These are phyloP conservation scores for Boletellus emodensis DNA, from an alignment of 768 basidiomycete species.

Conservation along the genomic window DNA sequence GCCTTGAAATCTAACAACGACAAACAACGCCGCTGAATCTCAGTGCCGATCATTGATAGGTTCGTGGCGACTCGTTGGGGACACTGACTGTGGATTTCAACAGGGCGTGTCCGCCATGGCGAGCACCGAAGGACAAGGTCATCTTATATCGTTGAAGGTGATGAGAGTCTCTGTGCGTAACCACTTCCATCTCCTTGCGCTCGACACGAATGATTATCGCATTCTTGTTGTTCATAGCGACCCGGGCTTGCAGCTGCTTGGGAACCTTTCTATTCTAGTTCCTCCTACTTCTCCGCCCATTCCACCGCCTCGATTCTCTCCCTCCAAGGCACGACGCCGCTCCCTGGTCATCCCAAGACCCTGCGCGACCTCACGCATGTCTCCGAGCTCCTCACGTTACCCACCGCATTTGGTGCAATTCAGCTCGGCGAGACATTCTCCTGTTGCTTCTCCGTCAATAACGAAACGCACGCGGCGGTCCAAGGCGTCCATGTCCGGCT, in stretches of 20 bases:
- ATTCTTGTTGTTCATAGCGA: conserved; percentile 40
- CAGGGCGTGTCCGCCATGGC: conserved; percentile 7
- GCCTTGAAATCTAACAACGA: conserved; percentile 21
- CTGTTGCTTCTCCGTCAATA: conserved; percentile 77
- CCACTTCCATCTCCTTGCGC: neutral
- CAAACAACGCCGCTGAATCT: conserved; percentile 16
- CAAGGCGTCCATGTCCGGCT: conserved; percentile 63
- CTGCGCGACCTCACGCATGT: conserved; percentile 77
- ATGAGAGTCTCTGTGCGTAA: conserved; percentile 81
- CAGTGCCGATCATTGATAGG: neutral
- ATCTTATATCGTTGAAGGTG: conserved; percentile 76
- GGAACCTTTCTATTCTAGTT: conserved; percentile 85
- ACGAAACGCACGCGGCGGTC: conserved; percentile 63
- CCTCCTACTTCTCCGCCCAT: conserved; percentile 75
- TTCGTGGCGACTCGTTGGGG: neutral
- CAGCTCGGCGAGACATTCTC: conserved; percentile 89
- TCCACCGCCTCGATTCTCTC: conserved; percentile 76
- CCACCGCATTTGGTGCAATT: conserved; percentile 79
- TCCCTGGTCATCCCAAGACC: conserved; percentile 77
- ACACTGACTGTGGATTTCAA: neutral
- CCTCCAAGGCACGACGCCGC: conserved; percentile 65
- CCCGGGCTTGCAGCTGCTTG: conserved; percentile 72
- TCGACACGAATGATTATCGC: neutral
- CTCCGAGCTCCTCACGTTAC: conserved; percentile 75
- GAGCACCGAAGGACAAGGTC: conserved; percentile 51